phyloP scores from a whole-genome alignment of 345 rosid species.

The Salix exigua region DNA sequence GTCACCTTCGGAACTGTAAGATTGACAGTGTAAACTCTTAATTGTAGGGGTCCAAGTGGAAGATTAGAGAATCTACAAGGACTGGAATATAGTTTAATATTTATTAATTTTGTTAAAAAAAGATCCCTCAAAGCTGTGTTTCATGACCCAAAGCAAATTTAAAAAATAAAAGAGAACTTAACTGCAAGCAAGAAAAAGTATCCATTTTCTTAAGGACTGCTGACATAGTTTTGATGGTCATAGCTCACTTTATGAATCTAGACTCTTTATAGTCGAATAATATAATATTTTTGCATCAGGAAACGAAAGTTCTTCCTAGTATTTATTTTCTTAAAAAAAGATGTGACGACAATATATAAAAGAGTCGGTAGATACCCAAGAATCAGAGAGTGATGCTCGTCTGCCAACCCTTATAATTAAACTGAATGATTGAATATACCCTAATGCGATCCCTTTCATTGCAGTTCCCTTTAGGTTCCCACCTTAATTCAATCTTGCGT shows the following conservation, averaged over 20 bases:
- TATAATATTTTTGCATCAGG: background rate
- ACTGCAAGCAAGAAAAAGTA: background rate
- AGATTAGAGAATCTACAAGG: no score
- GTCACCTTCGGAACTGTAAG: no score
- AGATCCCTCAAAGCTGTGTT: background rate
- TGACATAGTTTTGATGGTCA: background rate
- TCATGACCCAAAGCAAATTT: background rate
- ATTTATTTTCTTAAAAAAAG: background rate
- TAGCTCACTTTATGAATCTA: background rate
- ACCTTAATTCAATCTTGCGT: background rate
- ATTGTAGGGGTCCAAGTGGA: no score
- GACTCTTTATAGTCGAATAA: background rate
- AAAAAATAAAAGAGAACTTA: background rate
- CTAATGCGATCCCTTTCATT: background rate
- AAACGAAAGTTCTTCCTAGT: background rate
- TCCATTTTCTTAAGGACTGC: background rate
- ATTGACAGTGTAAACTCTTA: no score
- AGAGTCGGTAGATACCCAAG: conserved; percentile 1
- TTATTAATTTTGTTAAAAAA: background rate
- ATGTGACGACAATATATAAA: background rate
- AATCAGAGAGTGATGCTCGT: background rate
- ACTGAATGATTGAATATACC: background rate
- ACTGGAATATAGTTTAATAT: no score
- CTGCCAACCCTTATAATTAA: background rate
- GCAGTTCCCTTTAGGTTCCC: background rate